Percentiles rank a stretch among this genome's conserved stretches.
Evolutionary conservation across 192 early-diverging fungal species (phyloP).

Genomic region (Dispira simplex): DNA sequence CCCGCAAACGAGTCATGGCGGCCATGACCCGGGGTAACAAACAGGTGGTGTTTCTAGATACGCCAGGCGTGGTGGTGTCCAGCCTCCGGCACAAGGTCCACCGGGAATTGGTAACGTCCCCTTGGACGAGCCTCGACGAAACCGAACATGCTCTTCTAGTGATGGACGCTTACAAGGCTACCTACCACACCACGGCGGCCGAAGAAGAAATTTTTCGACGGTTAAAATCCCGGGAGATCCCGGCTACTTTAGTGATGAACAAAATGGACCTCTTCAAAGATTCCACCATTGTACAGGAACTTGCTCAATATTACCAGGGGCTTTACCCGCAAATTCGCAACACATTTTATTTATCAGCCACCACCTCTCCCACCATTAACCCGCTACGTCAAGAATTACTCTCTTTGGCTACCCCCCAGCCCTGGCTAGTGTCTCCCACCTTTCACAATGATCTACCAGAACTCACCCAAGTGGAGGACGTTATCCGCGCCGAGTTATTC

Average conservation of each 20-base stretch:
- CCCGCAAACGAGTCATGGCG: constrained; percentile 32
- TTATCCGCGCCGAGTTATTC: constrained; percentile 40
- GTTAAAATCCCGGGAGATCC: constrained; percentile 22
- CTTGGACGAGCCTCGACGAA: constrained; percentile 39
- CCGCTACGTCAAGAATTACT: constrained; percentile 12
- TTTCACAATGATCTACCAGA: constrained; percentile 35
- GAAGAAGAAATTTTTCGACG: constrained; percentile 31
- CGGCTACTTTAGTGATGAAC: constrained; percentile 36
- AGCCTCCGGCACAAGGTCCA: constrained; percentile 27
- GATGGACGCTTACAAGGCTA: constrained; percentile 30
- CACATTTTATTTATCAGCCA: constrained; percentile 20
- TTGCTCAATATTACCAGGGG: constrained; percentile 17
- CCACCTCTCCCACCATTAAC: constrained; percentile 14
- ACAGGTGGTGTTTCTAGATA: constrained; percentile 45
- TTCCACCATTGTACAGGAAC: not conserved
- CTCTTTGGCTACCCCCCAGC: constrained; percentile 16
- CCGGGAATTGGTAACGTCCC: constrained; percentile 31
- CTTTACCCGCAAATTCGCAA: constrained; percentile 22
- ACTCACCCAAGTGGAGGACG: constrained; percentile 35
- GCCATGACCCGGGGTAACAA: constrained; percentile 30
- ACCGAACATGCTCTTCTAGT: constrained; percentile 36
- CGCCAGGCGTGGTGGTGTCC: constrained; percentile 36
- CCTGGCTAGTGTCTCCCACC: constrained; percentile 31
- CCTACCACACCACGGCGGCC: constrained; percentile 16
- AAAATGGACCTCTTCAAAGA: constrained; percentile 35